Evolutionary conservation across 1,284 basidiomycete species (phyloP).

Genomic region (Pulchroboletus neoregius): DNA sequence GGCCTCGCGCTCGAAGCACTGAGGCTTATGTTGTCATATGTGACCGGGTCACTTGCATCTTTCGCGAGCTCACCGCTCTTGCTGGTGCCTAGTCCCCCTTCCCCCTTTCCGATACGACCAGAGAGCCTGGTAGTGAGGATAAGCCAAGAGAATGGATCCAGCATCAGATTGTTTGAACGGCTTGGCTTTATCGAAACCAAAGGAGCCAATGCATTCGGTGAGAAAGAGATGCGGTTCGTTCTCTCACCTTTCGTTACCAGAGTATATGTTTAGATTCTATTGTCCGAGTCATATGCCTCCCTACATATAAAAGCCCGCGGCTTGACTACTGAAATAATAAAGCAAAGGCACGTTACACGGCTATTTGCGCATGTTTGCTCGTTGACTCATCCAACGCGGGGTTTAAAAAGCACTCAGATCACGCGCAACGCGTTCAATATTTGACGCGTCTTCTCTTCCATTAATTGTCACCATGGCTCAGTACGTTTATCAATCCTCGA

Average conservation of each 20-base stretch:
- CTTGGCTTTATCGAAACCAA: constrained; percentile 48
- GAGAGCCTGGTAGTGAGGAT: constrained; percentile 53
- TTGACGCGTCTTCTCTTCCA: constrained; percentile 19
- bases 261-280: constrained; percentile 7
- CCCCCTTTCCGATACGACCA: constrained; percentile 37
- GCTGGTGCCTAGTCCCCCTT: constrained; percentile 15
- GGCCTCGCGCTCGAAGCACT: constrained; percentile 68
- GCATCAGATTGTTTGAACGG: constrained; percentile 44
- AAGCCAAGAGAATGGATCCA: constrained; percentile 48
- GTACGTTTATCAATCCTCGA: constrained; percentile 7
- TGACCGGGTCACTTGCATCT: constrained; percentile 36
- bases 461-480: constrained; percentile 20
- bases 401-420: constrained; percentile 17
- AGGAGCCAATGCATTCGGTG: constrained; percentile 44
- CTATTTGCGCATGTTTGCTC: constrained; percentile 20
- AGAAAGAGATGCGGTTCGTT: constrained; percentile 43
- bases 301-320: no score
- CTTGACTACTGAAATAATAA: no score
- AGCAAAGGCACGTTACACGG: no score
- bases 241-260: background rate
- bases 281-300: constrained; percentile 18
- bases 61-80: constrained; percentile 10
- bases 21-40: constrained; percentile 61
- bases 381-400: constrained; percentile 5
- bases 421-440: background rate